phyloP scores from a whole-genome alignment of 768 basidiomycete species.

The Calocera cornea region DNA sequence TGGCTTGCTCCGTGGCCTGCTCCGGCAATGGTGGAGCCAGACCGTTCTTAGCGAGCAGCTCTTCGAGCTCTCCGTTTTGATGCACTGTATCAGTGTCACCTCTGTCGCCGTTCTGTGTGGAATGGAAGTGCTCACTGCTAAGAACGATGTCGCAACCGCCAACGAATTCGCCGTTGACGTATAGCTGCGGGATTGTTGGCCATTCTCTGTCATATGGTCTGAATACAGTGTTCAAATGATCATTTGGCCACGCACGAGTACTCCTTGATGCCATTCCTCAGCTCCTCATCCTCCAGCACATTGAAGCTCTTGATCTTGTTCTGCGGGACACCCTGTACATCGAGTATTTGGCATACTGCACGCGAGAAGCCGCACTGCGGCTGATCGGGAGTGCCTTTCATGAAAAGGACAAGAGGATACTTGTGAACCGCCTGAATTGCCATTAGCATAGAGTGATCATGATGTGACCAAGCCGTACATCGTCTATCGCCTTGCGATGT shows the following conservation, averaged over 20 bases:
- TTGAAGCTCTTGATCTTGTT: slow-evolving; percentile 85
- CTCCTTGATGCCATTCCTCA: slow-evolving; percentile 82
- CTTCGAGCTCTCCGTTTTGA: slow-evolving; percentile 85
- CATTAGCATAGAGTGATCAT: neutral
- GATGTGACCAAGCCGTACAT: neutral
- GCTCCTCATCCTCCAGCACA: slow-evolving; percentile 71
- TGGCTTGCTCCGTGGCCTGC: slow-evolving; percentile 6
- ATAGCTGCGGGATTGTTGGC: slow-evolving; percentile 95
- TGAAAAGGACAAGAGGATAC: slow-evolving; percentile 84
- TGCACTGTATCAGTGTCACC: slow-evolving; percentile 51
- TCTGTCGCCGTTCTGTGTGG: slow-evolving; percentile 2
- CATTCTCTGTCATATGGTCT: slow-evolving; percentile 51
- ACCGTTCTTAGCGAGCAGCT: slow-evolving; percentile 54
- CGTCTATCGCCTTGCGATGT: neutral
- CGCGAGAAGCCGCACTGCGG: slow-evolving; percentile 95
- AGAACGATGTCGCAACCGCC: slow-evolving; percentile 94
- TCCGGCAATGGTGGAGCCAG: slow-evolving; percentile 43
- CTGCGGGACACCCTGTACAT: slow-evolving; percentile 61
- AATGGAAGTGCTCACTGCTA: slow-evolving; percentile 44
- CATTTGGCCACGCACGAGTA: slow-evolving; percentile 65
- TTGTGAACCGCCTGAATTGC: slow-evolving; percentile 43
- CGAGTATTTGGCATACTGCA: slow-evolving; percentile 81
- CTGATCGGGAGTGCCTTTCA: slow-evolving; percentile 82
- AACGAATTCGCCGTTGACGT: slow-evolving; percentile 87
- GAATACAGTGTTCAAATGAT: neutral